A percentile compares a stretch with the other conserved stretches of the same genome.
phyloP scores from a whole-genome alignment of 352 stramenopile genomes.

The Phytopythium ostracodes region DNA sequence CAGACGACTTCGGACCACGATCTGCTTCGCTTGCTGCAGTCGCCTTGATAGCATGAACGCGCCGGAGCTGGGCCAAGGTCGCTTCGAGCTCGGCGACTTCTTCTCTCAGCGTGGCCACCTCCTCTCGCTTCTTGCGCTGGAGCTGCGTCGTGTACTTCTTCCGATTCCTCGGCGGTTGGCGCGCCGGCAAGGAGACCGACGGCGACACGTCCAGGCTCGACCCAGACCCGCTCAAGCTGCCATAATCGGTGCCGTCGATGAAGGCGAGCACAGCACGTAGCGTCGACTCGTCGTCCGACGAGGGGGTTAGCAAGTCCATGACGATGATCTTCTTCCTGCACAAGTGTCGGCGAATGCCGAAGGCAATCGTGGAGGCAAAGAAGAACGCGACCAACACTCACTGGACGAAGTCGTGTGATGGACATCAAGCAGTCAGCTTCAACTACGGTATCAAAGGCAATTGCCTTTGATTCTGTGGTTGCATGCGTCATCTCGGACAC shows the following conservation, averaged over 20 bases:
- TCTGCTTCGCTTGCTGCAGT: too few relatives aligned
- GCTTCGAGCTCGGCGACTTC: conserved; percentile 8
- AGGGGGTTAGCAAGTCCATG: background rate
- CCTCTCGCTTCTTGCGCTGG: conserved; percentile 14
- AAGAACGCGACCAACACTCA: background rate
- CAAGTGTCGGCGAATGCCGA: background rate
- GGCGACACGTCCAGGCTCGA: background rate
- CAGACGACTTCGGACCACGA: too few relatives aligned
- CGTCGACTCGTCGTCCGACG: background rate
- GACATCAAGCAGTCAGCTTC: too few relatives aligned
- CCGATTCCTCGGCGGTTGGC: background rate
- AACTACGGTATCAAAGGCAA: too few relatives aligned
- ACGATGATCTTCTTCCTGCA: background rate
- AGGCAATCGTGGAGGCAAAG: background rate
- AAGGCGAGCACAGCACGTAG: background rate
- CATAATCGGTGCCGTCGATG: background rate
- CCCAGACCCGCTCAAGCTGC: background rate
- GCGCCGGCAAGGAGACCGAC: background rate
- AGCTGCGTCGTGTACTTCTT: conserved; percentile 14
- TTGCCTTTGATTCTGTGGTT: too few relatives aligned
- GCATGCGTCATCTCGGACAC: too few relatives aligned
- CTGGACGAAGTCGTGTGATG: background rate
- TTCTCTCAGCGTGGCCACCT: conserved; percentile 13
- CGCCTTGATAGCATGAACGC: background rate
- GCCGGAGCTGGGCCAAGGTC: conserved; percentile 2